phyloP scores from a whole-genome alignment of 305 asterid genomes.

The Solanum hybrid region DNA sequence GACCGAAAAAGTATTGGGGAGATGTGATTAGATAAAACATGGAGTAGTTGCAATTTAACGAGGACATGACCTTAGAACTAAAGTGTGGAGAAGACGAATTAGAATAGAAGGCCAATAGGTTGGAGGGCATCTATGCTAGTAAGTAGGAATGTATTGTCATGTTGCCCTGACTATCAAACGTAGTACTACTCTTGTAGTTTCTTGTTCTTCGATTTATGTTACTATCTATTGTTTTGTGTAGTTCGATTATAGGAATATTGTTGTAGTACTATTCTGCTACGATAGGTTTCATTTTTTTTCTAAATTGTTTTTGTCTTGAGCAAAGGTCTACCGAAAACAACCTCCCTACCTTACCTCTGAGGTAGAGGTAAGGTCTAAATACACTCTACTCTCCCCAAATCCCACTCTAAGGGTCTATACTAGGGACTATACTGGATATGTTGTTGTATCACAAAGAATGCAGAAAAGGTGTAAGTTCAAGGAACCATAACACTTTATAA shows the following conservation, averaged over 20 bases:
- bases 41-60: neutral
- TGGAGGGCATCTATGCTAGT: neutral
- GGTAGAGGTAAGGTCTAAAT: neutral
- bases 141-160: neutral
- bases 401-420: neutral
- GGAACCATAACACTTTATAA: neutral
- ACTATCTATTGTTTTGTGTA: neutral
- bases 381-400: neutral
- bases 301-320: neutral
- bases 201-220: neutral
- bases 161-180: neutral
- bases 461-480: neutral
- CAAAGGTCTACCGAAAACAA: neutral
- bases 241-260: neutral
- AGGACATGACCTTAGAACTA: neutral
- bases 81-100: neutral
- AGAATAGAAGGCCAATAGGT: neutral
- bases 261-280: neutral
- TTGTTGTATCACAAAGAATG: neutral
- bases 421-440: neutral
- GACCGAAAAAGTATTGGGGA: neutral
- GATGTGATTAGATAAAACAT: neutral
- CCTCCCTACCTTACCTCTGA: neutral
- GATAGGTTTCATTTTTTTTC: neutral
- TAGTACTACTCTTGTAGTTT: neutral